phyloP scores from a whole-genome alignment of 2,329 filamentous ascomycete species.

The Cytospora mali region DNA sequence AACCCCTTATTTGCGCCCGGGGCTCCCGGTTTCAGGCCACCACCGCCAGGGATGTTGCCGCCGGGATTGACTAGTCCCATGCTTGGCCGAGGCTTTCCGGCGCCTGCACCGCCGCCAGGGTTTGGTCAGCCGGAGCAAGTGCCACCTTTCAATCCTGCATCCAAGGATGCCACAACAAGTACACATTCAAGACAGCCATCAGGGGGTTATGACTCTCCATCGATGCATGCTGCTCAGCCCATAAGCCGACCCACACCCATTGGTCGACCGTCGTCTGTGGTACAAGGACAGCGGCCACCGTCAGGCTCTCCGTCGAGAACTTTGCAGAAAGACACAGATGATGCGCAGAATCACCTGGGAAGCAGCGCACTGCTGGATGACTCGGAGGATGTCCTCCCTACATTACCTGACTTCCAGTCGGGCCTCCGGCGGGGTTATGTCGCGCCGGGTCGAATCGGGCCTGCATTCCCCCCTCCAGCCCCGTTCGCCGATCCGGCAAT shows the following conservation, averaged over 20 bases:
- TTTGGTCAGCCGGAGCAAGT: constrained; percentile 51
- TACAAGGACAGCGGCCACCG: constrained; percentile 50
- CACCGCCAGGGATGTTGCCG: constrained; percentile 51
- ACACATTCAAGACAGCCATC: constrained; percentile 78
- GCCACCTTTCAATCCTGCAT: constrained; percentile 40
- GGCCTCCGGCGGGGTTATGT: constrained; percentile 49
- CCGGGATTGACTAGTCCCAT: constrained; percentile 52
- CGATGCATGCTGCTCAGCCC: constrained; percentile 63
- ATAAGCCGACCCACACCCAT: constrained; percentile 86
- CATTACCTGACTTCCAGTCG: constrained; percentile 24
- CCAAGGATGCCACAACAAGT: constrained; percentile 44
- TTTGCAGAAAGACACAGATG: constrained; percentile 64
- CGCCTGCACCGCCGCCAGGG: constrained; percentile 54
- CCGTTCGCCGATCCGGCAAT: constrained; percentile 33
- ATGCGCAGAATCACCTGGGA: constrained; percentile 77
- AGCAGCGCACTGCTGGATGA: constrained; percentile 88
- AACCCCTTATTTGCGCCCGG: constrained; percentile 52
- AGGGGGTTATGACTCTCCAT: constrained; percentile 63
- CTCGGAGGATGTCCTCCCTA: constrained; percentile 55
- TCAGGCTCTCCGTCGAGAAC: constrained; percentile 31
- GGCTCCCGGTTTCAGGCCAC: constrained; percentile 46
- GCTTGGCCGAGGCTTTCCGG: constrained; percentile 47
- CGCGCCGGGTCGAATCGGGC: constrained; percentile 50
- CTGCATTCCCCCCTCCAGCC: constrained; percentile 44
- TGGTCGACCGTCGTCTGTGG: constrained; percentile 78